Evolutionary conservation across 2,329 filamentous ascomycete genomes (phyloP).

Genomic region (Dactylonectria estremocensis): DNA sequence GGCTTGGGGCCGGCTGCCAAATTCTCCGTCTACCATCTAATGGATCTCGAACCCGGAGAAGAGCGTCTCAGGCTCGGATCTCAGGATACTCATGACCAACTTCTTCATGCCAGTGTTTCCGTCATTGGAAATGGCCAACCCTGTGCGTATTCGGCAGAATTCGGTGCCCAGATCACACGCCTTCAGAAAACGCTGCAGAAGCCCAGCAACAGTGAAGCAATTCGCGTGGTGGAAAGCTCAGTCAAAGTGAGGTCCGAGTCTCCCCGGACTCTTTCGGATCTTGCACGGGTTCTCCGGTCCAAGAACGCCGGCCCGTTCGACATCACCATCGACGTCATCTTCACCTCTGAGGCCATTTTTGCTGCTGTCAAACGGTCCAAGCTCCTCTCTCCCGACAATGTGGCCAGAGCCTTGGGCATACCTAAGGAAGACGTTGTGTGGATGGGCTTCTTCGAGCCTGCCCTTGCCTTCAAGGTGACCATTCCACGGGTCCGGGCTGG

Average conservation of each 20-base stretch:
- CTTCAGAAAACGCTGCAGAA: neutral
- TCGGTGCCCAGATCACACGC: neutral
- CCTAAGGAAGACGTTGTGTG: conserved; percentile 51
- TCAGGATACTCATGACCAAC: fast-evolving
- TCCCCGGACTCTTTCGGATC: conserved; percentile 46
- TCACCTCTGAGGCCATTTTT: conserved; percentile 55
- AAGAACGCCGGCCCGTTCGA: conserved; percentile 64
- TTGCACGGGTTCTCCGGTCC: conserved; percentile 61
- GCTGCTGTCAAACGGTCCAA: conserved; percentile 28
- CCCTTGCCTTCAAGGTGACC: conserved; percentile 61
- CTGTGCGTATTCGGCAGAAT: fast-evolving
- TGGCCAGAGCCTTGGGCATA: conserved; percentile 46
- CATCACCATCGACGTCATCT: conserved; percentile 68
- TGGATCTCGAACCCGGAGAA: conserved; percentile 55
- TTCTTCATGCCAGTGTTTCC: conserved; percentile 18
- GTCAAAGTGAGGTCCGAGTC: fast-evolving
- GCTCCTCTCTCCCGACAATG: conserved; percentile 27
- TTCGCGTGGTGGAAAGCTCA: fast-evolving
- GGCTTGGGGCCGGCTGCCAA: conserved; percentile 56
- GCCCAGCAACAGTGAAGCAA: neutral
- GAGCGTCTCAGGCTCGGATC: conserved; percentile 30
- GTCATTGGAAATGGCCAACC: conserved; percentile 23
- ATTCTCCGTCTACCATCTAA: conserved; percentile 66
- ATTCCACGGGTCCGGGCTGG: conserved; percentile 32
- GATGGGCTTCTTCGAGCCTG: conserved; percentile 61